Base-by-base conservation (phyloP, 1,139 yeast species). In the Trichomonascaceae sp. region DNA sequence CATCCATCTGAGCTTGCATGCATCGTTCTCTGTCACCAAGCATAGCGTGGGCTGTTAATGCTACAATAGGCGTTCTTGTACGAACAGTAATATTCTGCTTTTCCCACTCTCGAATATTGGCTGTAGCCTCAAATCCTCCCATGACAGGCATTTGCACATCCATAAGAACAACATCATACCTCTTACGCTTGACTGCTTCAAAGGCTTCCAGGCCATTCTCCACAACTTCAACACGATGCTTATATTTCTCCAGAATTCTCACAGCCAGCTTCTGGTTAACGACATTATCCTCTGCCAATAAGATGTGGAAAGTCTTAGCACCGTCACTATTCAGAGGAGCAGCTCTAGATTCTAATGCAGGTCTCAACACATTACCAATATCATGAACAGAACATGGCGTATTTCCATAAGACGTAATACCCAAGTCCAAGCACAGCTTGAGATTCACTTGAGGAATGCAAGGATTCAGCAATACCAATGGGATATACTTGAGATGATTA, bases 91-190 rank as follows among this genome's bases (percentile, higher is more conserved):
- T 83, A 51, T 83, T 78, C 69, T 85, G 87, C 73, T 79, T 82
- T 70, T 88, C 96, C 95, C 95, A 87, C 67, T 85, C 91, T 63
- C 96, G 75, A 54, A 88, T 88, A 68, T 83, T 81, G 55, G 85
- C 88, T 1, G 96, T 87, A 2, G 96, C 95, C 66, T 88, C 96
- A 67, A 88, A 88, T 0, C 96, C 96, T 47, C 96, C 95, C 95
- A 88, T 87, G 8, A 87, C 89, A 6, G 96, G 96, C 96, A 88
- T 88, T 70, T 88, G 96, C 45, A 88, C 96, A 73, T 88, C 96
- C 96, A 88, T 88, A 61, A 88, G 77, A 15, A 88, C 88, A 51
- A 85, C 93, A 66, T 88, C 96, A 67, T 83, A 87, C 47, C 80
- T 76, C 67, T 80, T 82, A 50, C 74, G 69, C 66, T 83, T 78